Evolutionary conservation across 2,329 filamentous ascomycete species (phyloP).

Genomic region (Curvularia spicifera): DNA sequence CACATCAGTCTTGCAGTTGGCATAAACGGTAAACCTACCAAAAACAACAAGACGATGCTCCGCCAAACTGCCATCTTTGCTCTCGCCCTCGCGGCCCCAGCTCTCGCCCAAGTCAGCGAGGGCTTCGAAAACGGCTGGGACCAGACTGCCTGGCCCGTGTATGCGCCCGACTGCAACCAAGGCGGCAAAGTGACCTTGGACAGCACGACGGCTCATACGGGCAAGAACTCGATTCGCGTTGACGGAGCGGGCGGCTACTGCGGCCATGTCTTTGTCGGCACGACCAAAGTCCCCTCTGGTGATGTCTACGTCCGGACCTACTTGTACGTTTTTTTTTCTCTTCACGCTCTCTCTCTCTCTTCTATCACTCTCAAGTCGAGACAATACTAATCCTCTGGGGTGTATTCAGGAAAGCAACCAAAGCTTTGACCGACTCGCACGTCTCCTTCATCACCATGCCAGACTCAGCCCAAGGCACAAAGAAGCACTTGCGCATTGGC

Average conservation of each 20-base stretch:
- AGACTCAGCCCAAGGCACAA: slow-evolving; percentile 61
- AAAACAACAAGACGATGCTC: slow-evolving; percentile 49
- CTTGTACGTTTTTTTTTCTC: slow-evolving; percentile 55
- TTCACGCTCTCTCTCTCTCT: background rate
- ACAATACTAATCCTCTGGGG: background rate
- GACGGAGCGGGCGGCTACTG: slow-evolving; percentile 65
- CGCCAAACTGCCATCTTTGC: slow-evolving; percentile 54
- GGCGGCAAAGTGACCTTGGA: slow-evolving; percentile 65
- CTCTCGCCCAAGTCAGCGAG: slow-evolving; percentile 61
- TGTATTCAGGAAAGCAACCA: slow-evolving; percentile 59
- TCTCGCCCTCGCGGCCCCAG: slow-evolving; percentile 56
- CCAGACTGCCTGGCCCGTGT: slow-evolving; percentile 63
- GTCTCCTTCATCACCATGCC: slow-evolving; percentile 70
- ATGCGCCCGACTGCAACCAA: slow-evolving; percentile 66
- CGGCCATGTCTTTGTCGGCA: slow-evolving; percentile 66
- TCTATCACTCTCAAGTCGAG: too few species aligned
- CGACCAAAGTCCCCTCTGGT: slow-evolving; percentile 61
- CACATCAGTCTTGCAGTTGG: background rate
- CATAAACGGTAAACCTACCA: background rate
- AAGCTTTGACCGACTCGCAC: slow-evolving; percentile 64
- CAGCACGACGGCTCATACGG: slow-evolving; percentile 59
- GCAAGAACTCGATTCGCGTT: slow-evolving; percentile 77
- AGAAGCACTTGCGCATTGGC: slow-evolving; percentile 68
- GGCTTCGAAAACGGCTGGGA: slow-evolving; percentile 67
- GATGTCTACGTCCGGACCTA: slow-evolving; percentile 64